Base-by-base conservation (phyloP, 345 rosid species). In the Arabidopsis suecica region DNA sequence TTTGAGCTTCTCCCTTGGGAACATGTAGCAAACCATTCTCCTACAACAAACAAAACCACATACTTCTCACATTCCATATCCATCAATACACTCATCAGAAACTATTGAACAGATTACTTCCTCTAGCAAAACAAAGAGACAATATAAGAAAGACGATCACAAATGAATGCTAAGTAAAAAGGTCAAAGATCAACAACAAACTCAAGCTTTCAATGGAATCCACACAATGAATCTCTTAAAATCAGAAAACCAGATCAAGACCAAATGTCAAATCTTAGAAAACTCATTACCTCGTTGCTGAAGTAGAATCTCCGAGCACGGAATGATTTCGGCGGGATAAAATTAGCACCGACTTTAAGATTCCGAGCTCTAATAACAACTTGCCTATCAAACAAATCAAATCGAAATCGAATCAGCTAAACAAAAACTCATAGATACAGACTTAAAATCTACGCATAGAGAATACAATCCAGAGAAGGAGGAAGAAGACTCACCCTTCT, bases 1-100 rank as follows among this genome's bases (percentile, higher is more conserved):
- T 96, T 72, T 74, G 87, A 53, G 78, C 91, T 81, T 89, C 87
- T 1, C 89, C 98, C 75, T 89, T 93, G 0, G 98, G 99, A 77
- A 96, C 96, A 82, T 68, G 64, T 69, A 96, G 73, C 65, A 96
- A 85, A 51, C 99, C 98, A 80, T 95, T 93, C 81, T 95, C 99
- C 99, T 95, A 79, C 74, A 76, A 54, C 9, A 63, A 28, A 8
- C 14, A 58, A 80, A 57, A 16, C 76, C 48, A 77, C 58, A 13
- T 38, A 14, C 30, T 33, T 16, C 9, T 51, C 59, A 47, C 56
- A 63, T 54, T 62, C 13, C 38, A 55, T 13, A 64, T 57, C 11
- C 33, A 60, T 60, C 3, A 4, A 9, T 2, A n/a, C 55, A 40
- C 32, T 37, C 44, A 41, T 20, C 14, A 6, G 68, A 37, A 53